Conservation (phyloP, 345 rosid species). For the Eucalyptus curtisii region DNA sequence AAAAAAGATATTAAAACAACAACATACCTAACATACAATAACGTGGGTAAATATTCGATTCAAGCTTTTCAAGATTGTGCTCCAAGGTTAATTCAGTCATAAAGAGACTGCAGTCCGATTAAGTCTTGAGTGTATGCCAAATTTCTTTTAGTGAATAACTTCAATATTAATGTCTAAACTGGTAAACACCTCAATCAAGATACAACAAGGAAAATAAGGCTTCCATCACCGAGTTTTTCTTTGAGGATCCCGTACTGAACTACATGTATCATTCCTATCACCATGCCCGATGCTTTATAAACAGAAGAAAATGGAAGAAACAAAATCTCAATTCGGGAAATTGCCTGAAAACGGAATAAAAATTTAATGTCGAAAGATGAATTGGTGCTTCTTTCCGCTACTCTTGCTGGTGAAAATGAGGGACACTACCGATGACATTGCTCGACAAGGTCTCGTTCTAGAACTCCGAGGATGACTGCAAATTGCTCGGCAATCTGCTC, state of each 20-base stretch:
- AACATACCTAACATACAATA: neutral
- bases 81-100: too few species aligned
- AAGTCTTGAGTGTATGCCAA: too few species aligned
- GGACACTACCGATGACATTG: conserved; percentile 83
- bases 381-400: neutral
- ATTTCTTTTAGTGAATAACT: too few species aligned
- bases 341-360: neutral
- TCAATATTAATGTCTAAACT: neutral
- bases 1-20: neutral
- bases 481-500: conserved; percentile 68
- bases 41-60: too few species aligned
- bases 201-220: neutral
- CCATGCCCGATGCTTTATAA: neutral
- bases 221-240: neutral
- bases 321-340: neutral
- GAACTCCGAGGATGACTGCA: conserved; percentile 80
- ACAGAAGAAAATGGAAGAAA: neutral
- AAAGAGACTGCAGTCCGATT: too few species aligned
- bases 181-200: neutral
- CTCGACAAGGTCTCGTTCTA: conserved; percentile 78
- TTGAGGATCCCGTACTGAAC: neutral
- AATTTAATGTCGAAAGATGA: neutral
- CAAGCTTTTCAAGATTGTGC: too few species aligned
- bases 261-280: neutral
- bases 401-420: conserved; percentile 30